These are phyloP conservation scores for Spinellus fusiger DNA, from an alignment of 192 early-diverging fungal genomes.

Conservation along the genomic window DNA sequence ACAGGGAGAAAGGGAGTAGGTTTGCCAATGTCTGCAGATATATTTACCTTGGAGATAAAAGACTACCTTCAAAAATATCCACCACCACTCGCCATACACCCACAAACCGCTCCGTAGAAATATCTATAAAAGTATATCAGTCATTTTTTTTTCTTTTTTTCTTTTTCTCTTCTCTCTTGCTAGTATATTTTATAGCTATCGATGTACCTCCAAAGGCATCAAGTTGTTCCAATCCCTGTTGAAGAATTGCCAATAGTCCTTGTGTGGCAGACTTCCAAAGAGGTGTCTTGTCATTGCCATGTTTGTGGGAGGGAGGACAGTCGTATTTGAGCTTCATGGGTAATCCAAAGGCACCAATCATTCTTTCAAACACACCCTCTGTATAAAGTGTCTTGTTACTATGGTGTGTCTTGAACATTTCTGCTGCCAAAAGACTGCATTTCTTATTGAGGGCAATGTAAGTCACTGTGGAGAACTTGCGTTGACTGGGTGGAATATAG, in stretches of 20 bases:
- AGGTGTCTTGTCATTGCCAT: constrained; percentile 52
- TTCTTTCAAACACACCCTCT: constrained; percentile 42
- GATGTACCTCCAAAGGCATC: constrained; percentile 27
- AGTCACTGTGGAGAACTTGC: constrained; percentile 44
- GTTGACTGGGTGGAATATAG: constrained; percentile 20
- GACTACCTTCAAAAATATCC: constrained; percentile 54
- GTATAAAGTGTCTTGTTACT: constrained; percentile 44
- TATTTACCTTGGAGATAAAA: constrained; percentile 52
- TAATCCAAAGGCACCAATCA: constrained; percentile 54
- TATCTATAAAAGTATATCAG: constrained; percentile 29
- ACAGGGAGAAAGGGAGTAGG: constrained; percentile 42
- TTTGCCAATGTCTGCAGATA: constrained; percentile 27
- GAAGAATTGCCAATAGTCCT: constrained; percentile 53
- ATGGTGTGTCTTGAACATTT: constrained; percentile 50
- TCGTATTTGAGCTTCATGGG: constrained; percentile 72
- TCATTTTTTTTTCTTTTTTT: neutral
- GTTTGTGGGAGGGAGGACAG: constrained; percentile 64
- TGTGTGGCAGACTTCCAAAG: constrained; percentile 68
- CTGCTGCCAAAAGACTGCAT: constrained; percentile 45
- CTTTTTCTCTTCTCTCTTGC: neutral
- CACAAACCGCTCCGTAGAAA: constrained; percentile 45
- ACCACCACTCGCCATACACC: constrained; percentile 48
- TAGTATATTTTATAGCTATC: constrained; percentile 16
- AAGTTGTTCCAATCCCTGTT: constrained; percentile 39
- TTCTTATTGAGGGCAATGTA: constrained; percentile 74